These are phyloP conservation scores for Paecilomyces dactylethromorphus DNA, from an alignment of 2,329 filamentous ascomycete species.

Conservation along the genomic window DNA sequence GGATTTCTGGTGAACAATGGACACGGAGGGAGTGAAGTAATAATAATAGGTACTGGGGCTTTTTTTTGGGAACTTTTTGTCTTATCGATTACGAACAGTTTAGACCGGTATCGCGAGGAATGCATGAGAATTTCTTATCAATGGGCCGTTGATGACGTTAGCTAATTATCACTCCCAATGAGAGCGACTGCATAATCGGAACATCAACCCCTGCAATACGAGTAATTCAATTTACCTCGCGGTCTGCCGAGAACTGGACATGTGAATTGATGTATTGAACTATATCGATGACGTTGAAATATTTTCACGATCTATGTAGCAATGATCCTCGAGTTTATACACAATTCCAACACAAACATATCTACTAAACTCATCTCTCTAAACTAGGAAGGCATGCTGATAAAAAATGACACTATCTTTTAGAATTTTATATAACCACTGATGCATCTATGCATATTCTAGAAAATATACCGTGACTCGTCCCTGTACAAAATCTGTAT, in stretches of 20 bases:
- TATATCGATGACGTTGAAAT: neutral
- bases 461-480: neutral
- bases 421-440: too few species aligned
- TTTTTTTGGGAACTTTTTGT: neutral
- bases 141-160: neutral
- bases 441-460: neutral
- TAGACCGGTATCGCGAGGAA: neutral
- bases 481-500: neutral
- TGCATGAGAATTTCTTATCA: neutral
- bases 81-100: neutral
- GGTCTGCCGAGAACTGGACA: neutral
- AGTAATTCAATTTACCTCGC: neutral
- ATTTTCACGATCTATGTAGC: neutral
- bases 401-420: too few species aligned
- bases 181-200: neutral
- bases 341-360: too few species aligned
- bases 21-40: neutral
- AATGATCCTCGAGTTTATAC: neutral
- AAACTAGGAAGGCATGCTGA: too few species aligned
- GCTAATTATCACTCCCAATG: neutral
- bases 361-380: too few species aligned
- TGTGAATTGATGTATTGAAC: neutral
- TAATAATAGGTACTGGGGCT: neutral
- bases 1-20: neutral
- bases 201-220: neutral